Conservation (phyloP, 495 filamentous ascomycete species). For the Aspergillus kassunensis region DNA sequence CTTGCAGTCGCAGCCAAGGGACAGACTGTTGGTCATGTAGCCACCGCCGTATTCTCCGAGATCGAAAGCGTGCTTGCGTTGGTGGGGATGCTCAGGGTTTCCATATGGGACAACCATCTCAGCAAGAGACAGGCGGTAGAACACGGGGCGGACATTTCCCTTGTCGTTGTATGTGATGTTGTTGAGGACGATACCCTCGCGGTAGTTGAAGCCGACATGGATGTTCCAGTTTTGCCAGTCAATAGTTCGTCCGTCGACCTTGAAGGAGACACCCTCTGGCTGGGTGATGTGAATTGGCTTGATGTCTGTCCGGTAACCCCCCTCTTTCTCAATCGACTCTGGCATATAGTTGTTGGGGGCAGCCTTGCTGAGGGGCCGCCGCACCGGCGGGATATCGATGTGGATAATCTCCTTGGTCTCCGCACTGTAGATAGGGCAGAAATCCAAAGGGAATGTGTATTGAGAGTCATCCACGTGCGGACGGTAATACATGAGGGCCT, state of each 20-base stretch:
- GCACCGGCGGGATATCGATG: conserved; percentile 82
- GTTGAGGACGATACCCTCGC: conserved; percentile 88
- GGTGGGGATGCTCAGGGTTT: conserved; percentile 88
- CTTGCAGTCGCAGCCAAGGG: conserved; percentile 92
- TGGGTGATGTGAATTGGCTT: conserved; percentile 97
- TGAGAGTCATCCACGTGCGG: conserved; percentile 83
- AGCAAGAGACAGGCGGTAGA: conserved; percentile 88
- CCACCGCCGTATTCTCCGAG: conserved; percentile 91
- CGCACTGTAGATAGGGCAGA: conserved; percentile 88
- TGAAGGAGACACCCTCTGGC: conserved; percentile 90
- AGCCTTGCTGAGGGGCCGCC: conserved; percentile 71
- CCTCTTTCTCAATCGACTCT: conserved; percentile 64
- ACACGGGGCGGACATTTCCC: conserved; percentile 71
- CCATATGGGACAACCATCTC: conserved; percentile 98
- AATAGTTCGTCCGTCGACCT: conserved; percentile 70
- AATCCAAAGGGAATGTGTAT: conserved; percentile 89
- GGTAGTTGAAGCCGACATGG: conserved; percentile 93
- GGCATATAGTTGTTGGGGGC: conserved; percentile 78
- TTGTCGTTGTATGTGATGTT: conserved; percentile 91
- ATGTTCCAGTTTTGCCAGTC: conserved; percentile 96
- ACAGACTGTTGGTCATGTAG: conserved; percentile 91
- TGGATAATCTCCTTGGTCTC: conserved; percentile 79
- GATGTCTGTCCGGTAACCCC: conserved; percentile 73
- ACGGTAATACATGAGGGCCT: conserved; percentile 94
- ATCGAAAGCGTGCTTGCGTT: conserved; percentile 92